Percentiles rank a stretch among this genome's conserved stretches.
These are phyloP conservation scores for Microdochium trichocladiopsis DNA, from an alignment of 2,329 filamentous ascomycete species.

Conservation along the genomic window DNA sequence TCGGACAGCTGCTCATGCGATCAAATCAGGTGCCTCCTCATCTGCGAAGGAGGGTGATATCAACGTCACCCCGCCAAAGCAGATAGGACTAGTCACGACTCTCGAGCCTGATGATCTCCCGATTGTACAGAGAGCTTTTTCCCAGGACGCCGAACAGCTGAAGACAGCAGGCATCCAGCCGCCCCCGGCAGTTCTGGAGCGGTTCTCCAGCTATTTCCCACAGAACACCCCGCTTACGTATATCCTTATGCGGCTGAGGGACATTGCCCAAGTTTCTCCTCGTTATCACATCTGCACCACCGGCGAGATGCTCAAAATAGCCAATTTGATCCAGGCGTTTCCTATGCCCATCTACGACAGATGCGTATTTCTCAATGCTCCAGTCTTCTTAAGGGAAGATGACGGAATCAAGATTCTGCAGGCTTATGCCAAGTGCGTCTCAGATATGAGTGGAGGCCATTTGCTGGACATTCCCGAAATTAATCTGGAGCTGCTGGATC, in stretches of 20 bases:
- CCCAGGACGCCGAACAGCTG: slow-evolving; percentile 56
- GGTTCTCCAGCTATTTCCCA: slow-evolving; percentile 77
- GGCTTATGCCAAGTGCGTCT: slow-evolving; percentile 63
- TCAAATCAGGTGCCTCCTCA: slow-evolving; percentile 11
- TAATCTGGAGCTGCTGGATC: slow-evolving; percentile 67
- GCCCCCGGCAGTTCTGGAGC: slow-evolving; percentile 62
- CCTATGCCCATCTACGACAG: slow-evolving; percentile 67
- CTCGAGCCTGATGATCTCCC: slow-evolving; percentile 64
- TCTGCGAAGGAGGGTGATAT: neutral
- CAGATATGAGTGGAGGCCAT: slow-evolving; percentile 56
- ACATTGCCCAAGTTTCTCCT: slow-evolving; percentile 55
- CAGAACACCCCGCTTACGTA: slow-evolving; percentile 75
- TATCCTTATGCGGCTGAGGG: slow-evolving; percentile 67
- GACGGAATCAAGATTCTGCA: slow-evolving; percentile 43
- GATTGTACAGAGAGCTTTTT: slow-evolving; percentile 56
- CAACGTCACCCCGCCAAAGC: slow-evolving; percentile 8
- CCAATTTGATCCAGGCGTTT: slow-evolving; percentile 68
- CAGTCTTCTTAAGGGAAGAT: slow-evolving; percentile 48
- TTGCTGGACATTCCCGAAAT: slow-evolving; percentile 66
- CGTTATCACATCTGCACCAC: slow-evolving; percentile 66
- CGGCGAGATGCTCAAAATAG: slow-evolving; percentile 55
- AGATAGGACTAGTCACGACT: slow-evolving; percentile 69
- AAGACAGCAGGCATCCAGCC: slow-evolving; percentile 67
- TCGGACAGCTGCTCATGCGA: slow-evolving; percentile 58
- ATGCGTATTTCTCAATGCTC: slow-evolving; percentile 67